Conservation (phyloP, 768 basidiomycete species). For the Hebeloma cylindrosporum region DNA sequence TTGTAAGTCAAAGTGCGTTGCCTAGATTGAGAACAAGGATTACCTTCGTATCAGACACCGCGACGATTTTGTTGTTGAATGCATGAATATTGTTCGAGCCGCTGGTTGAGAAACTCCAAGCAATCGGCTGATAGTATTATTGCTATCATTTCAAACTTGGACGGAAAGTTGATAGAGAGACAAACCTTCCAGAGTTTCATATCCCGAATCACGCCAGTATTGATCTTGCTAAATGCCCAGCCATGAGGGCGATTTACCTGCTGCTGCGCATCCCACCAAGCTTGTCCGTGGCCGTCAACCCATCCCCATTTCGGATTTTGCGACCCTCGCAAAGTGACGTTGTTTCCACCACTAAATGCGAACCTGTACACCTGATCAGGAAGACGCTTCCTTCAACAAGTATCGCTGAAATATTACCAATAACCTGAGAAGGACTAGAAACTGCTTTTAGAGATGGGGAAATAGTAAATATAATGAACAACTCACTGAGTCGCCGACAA, state of each 20-base stretch:
- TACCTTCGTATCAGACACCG: conserved; percentile 46
- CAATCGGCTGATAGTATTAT: conserved; percentile 61
- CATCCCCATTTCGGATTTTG: conserved; percentile 61
- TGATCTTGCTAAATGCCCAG: conserved; percentile 52
- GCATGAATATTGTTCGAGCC: conserved; percentile 49
- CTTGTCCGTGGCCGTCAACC: conserved; percentile 62
- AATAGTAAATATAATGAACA: background rate
- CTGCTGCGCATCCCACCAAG: conserved; percentile 57
- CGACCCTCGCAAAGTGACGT: conserved; percentile 58
- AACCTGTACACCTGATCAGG: conserved; percentile 48
- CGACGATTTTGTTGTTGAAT: conserved; percentile 55
- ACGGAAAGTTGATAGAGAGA: background rate
- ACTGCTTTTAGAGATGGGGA: background rate
- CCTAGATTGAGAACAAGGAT: background rate
- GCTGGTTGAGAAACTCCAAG: conserved; percentile 57
- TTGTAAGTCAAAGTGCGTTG: background rate
- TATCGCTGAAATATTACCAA: conserved; percentile 32
- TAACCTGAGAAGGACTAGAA: conserved; percentile 42
- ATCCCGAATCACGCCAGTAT: conserved; percentile 51
- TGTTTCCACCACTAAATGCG: conserved; percentile 51
- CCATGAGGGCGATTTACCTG: conserved; percentile 58
- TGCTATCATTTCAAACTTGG: no score
- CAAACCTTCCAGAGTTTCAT: conserved; percentile 57
- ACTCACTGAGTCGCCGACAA: conserved; percentile 47
- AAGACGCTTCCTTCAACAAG: background rate